Base-by-base conservation (phyloP, 2,329 filamentous ascomycete species). In the Trichoderma endophyticum region DNA sequence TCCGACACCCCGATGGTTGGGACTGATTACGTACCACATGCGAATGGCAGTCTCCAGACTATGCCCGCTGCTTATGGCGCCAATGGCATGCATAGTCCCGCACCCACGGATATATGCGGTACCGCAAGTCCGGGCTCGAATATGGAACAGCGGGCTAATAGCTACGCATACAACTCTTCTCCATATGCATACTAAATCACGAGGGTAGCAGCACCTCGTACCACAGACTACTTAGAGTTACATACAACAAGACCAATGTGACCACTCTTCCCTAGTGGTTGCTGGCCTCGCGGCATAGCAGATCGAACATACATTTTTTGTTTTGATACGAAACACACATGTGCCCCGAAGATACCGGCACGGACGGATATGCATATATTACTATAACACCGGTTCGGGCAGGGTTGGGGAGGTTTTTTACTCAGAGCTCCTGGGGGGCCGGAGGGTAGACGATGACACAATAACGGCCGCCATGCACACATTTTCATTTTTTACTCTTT, bases 121-220 rank as follows among this genome's bases (percentile, higher is more conserved):
- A 54, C 67, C 39, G 60, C 66, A 43, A 73, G 67, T 24, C 61
- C 68, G 54, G 67, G 67, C 43, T 64, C 71, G 30, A 54, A 30
- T 26, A 64, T 64, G 43, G 71, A 72, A 54, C 65, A 70, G 36
- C 71, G 71, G 34, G 9, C 71, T 21, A 67, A 67, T 8, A 66
- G 54, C 26, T 73, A 73, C 51, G 48, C 61, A 62, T 73, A 73
- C 68, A 71, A 51, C 54, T 54, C 71, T n/a, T 71, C 71, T 34
- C 62, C 71, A n/a, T 72, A 72, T 51, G 65, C 71, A 36, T 72
- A 72, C 59, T 72, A 72, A 59, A 60, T 68, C 65, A 68, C 65
- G 65, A 60, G 65, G 65, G 65, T 34, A 60, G 36, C 56, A 66
- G 34, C 26, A 26, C 56, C 61, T 71, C 60, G 34, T 71, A 60